phyloP scores from a whole-genome alignment of 2,329 filamentous ascomycete species.

The Clonostachys byssicola region DNA sequence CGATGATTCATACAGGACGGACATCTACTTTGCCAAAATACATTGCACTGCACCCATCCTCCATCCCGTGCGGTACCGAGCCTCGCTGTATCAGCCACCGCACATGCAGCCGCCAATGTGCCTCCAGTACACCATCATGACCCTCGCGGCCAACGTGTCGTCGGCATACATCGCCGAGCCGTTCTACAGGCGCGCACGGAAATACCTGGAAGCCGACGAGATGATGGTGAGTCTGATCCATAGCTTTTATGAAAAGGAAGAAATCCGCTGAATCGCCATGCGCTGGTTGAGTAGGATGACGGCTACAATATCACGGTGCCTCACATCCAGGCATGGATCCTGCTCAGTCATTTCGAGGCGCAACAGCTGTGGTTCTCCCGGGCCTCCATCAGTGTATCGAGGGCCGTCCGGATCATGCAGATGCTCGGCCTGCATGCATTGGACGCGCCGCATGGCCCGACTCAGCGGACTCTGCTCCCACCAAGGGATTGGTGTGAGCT shows the following conservation, averaged over 20 bases:
- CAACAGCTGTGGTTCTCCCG: slow-evolving; percentile 77
- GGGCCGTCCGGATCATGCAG: slow-evolving; percentile 62
- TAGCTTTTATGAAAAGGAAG: background rate
- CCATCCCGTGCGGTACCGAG: slow-evolving; percentile 67
- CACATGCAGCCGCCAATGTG: slow-evolving; percentile 74
- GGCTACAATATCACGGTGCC: slow-evolving; percentile 46
- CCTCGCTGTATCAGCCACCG: slow-evolving; percentile 63
- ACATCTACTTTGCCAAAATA: slow-evolving; percentile 65
- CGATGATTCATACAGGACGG: slow-evolving; percentile 1
- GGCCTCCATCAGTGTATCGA: slow-evolving; percentile 74
- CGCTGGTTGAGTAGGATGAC: slow-evolving; percentile 8
- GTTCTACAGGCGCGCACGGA: slow-evolving; percentile 76
- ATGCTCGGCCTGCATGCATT: slow-evolving; percentile 79
- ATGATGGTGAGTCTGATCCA: slow-evolving; percentile 51
- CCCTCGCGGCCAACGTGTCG: slow-evolving; percentile 63
- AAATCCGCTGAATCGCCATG: background rate
- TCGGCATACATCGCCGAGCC: slow-evolving; percentile 72
- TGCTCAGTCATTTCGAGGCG: slow-evolving; percentile 73
- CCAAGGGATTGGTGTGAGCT: slow-evolving; percentile 74
- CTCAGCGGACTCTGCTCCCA: slow-evolving; percentile 68
- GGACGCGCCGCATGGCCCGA: slow-evolving; percentile 55
- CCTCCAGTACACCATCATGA: slow-evolving; percentile 79
- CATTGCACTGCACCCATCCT: slow-evolving; percentile 70
- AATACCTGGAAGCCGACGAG: slow-evolving; percentile 77
- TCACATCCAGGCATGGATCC: slow-evolving; percentile 72